Base-by-base conservation (phyloP, 148 eudicot genomes). In the Bassia scoparia region DNA sequence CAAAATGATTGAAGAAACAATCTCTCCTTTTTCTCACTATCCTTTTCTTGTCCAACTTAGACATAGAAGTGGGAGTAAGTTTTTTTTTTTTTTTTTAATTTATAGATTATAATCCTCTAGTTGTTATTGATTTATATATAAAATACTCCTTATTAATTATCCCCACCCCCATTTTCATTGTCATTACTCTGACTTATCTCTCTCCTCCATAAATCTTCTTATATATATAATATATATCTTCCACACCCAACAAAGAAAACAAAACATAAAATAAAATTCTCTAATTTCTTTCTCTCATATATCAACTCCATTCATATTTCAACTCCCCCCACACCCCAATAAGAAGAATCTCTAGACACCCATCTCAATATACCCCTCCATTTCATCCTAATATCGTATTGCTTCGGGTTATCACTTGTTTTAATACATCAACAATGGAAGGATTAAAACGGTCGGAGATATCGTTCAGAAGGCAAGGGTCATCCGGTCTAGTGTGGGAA, bases 401-500 rank as follows among this genome's bases (percentile, higher is more conserved):
- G n/a, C n/a, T n/a, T n/a, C n/a, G n/a, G n/a, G n/a, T n/a, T n/a
- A n/a, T n/a, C n/a, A n/a, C n/a, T n/a, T n/a, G n/a, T n/a, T n/a
- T n/a, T n/a, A n/a, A n/a, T n/a, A n/a, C n/a, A n/a, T n/a, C n/a
- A n/a, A n/a, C 16, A 54, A 89, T 88, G 97, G 95, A 38, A 34
- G 90, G 87, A 7, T 80, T 92, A 75, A 89, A 81, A 76, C 86
- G 97, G 82, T 89, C 97, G 43, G 81, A 74, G 23, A 74, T 79
- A 68, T 86, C 92, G 44, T 89, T 86, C 18, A 86, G 97, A 73
- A 86, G 94, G 60, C 84, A 84, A 61, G 92, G 97, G 18, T 92
- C 97, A 30, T 92, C 97, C 49, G 97, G 97, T 29, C 64, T 88
- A 65, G 83, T 89, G 14, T 92, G 97, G 97, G 95, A n/a, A 89